Percentiles rank a stretch among this genome's conserved stretches.
Conservation (phyloP, 305 asterid genomes). For the Nicotiana rustica region DNA sequence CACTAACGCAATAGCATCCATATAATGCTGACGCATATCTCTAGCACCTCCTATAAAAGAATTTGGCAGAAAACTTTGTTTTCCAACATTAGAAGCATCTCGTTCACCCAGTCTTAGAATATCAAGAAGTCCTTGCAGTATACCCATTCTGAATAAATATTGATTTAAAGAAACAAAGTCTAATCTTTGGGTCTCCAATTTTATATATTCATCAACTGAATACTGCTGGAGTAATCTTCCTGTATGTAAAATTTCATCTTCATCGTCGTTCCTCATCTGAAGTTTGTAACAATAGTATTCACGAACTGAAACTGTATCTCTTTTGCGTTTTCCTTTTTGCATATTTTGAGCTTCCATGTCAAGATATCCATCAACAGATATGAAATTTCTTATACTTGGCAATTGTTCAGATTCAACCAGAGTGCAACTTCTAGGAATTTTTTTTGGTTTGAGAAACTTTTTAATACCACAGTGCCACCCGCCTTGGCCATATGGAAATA, state of each 20-base stretch:
- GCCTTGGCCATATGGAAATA: background rate
- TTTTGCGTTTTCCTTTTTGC: too few relatives aligned
- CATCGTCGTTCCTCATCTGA: background rate
- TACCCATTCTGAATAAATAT: too few relatives aligned
- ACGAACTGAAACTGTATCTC: background rate
- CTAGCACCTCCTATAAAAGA: too few relatives aligned
- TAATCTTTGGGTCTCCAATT: too few relatives aligned
- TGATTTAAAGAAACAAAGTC: too few relatives aligned
- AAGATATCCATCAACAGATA: background rate
- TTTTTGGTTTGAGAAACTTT: background rate
- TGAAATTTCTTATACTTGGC: background rate
- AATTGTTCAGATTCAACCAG: background rate
- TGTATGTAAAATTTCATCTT: background rate
- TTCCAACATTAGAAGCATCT: too few relatives aligned
- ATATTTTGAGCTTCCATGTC: background rate
- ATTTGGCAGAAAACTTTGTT: too few relatives aligned
- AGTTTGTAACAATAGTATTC: background rate
- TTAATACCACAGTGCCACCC: conserved; percentile 26
- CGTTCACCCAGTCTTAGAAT: too few relatives aligned
- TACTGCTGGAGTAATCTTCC: background rate
- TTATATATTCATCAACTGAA: too few relatives aligned
- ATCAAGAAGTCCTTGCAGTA: too few relatives aligned
- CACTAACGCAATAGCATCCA: too few relatives aligned
- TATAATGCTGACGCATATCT: too few relatives aligned
- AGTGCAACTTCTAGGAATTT: background rate